Evolutionary conservation across 192 early-diverging fungal genomes (phyloP).

Genomic region (Backusella liffmaniae): DNA sequence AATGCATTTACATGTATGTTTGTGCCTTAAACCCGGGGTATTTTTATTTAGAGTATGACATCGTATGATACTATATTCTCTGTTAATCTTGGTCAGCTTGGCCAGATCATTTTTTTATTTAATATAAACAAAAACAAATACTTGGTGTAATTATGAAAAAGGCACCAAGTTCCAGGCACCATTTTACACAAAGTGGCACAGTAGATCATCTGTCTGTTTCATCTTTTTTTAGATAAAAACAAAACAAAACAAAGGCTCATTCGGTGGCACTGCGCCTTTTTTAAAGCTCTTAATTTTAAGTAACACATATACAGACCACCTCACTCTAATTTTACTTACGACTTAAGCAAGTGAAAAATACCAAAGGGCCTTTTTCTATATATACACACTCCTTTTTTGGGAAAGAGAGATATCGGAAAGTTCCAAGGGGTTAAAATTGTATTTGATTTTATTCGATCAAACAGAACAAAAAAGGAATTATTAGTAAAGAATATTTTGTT

Average conservation of each 20-base stretch:
- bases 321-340: neutral
- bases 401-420: neutral
- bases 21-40: neutral
- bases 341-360: neutral
- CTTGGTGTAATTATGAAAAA: neutral
- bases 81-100: neutral
- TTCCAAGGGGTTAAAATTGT: neutral
- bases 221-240: neutral
- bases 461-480: neutral
- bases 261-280: neutral
- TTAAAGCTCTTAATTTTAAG: neutral
- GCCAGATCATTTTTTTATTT: neutral
- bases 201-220: neutral
- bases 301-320: neutral
- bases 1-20: neutral
- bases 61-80: neutral
- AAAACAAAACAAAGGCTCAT: neutral
- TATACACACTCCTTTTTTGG: neutral
- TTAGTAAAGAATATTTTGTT: neutral
- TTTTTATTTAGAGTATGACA: neutral
- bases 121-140: neutral
- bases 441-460: neutral
- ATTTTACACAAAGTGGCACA: neutral
- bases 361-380: neutral
- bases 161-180: neutral